phyloP scores from a whole-genome alignment of 176 grass and related monocot species.

The Bolboschoenus planiculmis region DNA sequence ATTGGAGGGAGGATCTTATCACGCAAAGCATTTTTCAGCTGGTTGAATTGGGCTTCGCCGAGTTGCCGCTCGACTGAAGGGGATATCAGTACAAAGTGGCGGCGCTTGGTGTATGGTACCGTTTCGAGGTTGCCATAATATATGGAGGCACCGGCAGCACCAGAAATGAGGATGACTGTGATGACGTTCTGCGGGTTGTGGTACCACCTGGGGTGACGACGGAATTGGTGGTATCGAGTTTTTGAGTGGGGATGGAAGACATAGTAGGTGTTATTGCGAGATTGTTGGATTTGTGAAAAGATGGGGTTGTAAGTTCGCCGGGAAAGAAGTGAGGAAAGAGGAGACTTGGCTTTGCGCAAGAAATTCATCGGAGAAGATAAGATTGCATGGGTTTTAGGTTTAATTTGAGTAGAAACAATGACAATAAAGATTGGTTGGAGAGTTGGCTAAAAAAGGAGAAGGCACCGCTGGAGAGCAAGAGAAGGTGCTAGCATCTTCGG shows the following conservation, averaged over 20 bases:
- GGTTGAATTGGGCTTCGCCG: conserved; percentile 54
- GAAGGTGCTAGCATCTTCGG: conserved; percentile 6
- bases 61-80: conserved; percentile 63
- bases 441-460: background rate
- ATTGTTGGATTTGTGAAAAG: conserved; percentile 24
- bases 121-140: conserved; percentile 85
- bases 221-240: conserved; percentile 1
- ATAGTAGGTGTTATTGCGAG: conserved; percentile 30
- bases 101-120: conserved; percentile 79
- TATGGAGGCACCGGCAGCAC: conserved; percentile 24
- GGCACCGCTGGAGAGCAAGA: background rate
- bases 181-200: conserved; percentile 50
- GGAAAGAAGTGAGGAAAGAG: background rate
- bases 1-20: conserved; percentile 74
- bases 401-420: background rate
- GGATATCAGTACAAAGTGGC: conserved; percentile 64
- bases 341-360: background rate
- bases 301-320: background rate
- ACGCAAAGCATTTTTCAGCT: conserved; percentile 51
- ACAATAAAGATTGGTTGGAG: background rate
- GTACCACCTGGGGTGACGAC: conserved; percentile 36
- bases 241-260: conserved; percentile 40
- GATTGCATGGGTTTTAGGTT: background rate
- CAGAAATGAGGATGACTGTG: conserved; percentile 26
- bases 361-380: conserved; percentile 1